Base-by-base conservation (phyloP, 805 yeast genomes). In the Wickerhamomyces bovis region DNA sequence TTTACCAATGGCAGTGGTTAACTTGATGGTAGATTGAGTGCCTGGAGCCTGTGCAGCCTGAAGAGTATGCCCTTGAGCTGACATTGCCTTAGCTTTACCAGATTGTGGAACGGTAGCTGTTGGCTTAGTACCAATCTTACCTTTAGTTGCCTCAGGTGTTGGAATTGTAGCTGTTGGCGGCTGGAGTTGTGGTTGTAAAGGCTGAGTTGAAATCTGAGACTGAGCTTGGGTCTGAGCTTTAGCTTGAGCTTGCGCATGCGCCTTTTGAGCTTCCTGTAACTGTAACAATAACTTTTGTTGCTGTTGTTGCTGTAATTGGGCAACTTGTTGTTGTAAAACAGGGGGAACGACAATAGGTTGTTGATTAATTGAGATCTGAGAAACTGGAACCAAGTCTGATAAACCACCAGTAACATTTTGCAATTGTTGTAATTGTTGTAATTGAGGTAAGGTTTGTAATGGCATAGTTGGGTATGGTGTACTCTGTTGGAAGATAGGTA, bases 301-400 rank as follows among this genome's bases (percentile, higher is more conserved):
- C 33, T 52, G 56, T 19, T 52, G 54, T 45, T 53, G 60, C 36
- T 53, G 61, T 21, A 53, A 52, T 48, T 53, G 56, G 16, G 57
- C 61, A 36, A 52, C 55, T 31, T 58, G 60, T 9, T 44, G 49
- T 28, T 50, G 53, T 13, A 50, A 23, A 3, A 41, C 53, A 25
- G 53, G 51, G 10, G 53, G 53, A 12, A 50, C 53, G 21, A 30
- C 39, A 12, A 47, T 47, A n/a, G 45, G 38, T 16, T 44, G 49
- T 35, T 42, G 44, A 22, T 33, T 44, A 18, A 36, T 38, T 13
- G 48, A 23, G 3, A 45, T 43, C 5, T 47, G 42, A 22, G 47
- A 39, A n/a, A 30, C 39, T 11, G 45, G 38, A 19, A 25, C 23
- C 15, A 36, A 20, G 19, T 39, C 39, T 22, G 44, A 23, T 6